A percentile compares a stretch with the other conserved stretches of the same genome.
phyloP scores from a whole-genome alignment of 768 basidiomycete genomes.

The Tricholoma bakamatsutake region DNA sequence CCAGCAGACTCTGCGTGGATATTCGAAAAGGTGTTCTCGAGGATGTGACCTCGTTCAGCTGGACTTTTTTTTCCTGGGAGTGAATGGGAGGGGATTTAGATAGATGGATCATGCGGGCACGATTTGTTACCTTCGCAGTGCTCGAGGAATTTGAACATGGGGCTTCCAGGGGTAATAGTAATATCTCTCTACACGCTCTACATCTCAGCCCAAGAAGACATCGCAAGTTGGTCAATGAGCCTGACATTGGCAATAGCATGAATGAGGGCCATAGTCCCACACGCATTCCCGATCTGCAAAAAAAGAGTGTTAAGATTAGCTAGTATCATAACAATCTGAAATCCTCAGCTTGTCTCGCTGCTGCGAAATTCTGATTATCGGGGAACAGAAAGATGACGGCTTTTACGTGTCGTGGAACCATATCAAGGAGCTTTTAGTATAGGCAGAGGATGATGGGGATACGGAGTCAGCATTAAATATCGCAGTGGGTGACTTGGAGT shows the following conservation, averaged over 20 bases:
- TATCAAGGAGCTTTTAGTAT: conserved; percentile 50
- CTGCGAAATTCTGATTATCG: not conserved
- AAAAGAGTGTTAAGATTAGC: not conserved
- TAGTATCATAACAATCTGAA: not conserved
- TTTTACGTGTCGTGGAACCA: conserved; percentile 71
- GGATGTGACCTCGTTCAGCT: conserved; percentile 63
- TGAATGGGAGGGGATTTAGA: not conserved
- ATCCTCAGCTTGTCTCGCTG: not conserved
- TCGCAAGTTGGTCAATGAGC: not conserved
- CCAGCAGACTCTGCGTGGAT: conserved; percentile 72
- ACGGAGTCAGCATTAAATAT: not conserved
- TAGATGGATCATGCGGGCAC: no score
- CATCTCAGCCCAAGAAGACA: not conserved
- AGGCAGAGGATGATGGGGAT: not conserved
- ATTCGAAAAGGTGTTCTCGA: conserved; percentile 72
- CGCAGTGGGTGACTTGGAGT: not conserved
- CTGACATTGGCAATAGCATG: conserved; percentile 77
- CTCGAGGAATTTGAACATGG: conserved; percentile 62
- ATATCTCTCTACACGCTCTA: conserved; percentile 27
- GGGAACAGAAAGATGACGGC: conserved; percentile 87
- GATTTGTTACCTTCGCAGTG: conserved; percentile 32
- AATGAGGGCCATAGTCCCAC: conserved; percentile 83
- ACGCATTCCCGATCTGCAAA: conserved; percentile 70
- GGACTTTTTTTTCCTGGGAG: conserved; percentile 64
- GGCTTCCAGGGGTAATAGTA: conserved; percentile 46